phyloP scores from a whole-genome alignment of 306 rosid species.

The Rosa rugosa region DNA sequence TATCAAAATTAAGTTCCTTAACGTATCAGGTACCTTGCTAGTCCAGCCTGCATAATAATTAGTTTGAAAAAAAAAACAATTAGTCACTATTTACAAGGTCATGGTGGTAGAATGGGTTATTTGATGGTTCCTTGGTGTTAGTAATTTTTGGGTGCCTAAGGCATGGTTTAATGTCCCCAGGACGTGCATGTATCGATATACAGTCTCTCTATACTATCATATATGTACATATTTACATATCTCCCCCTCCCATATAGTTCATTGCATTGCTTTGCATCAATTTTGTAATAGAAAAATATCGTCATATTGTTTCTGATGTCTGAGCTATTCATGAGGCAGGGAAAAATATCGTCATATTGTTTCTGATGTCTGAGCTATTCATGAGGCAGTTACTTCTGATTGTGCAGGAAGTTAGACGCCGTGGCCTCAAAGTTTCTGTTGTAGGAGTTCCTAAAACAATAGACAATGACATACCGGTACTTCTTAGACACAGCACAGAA shows the following conservation, averaged over 20 bases:
- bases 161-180: neutral
- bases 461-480: constrained; percentile 53
- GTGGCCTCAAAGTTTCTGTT: constrained; percentile 53
- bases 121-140: neutral
- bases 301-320: neutral
- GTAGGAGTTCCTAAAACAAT: constrained; percentile 54
- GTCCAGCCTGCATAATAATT: neutral
- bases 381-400: neutral
- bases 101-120: neutral
- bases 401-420: constrained; percentile 45
- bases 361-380: constrained; percentile 3
- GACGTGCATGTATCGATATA: neutral
- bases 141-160: neutral
- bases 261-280: neutral
- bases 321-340: constrained; percentile 5
- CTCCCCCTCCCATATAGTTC: neutral
- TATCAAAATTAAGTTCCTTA: neutral
- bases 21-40: neutral
- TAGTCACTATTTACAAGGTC: neutral
- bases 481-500: constrained; percentile 11
- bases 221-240: neutral
- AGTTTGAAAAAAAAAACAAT: neutral
- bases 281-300: neutral
- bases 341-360: neutral
- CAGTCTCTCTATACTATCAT: neutral